Base-by-base conservation (phyloP, 805 yeast genomes). In the Metschnikowia lochheadii region DNA sequence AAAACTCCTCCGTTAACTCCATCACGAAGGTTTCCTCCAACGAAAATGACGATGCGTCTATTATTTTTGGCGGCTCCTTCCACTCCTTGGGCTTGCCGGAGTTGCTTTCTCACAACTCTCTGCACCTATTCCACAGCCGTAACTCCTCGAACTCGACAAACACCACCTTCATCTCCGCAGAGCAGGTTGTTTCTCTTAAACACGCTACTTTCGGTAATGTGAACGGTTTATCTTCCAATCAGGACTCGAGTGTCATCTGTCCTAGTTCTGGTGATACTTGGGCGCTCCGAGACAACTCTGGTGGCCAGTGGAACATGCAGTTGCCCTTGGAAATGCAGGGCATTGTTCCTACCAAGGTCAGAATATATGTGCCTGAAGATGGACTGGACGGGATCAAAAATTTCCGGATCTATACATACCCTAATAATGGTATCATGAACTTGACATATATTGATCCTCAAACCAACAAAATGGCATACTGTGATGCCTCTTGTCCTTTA, bases 401-500 rank as follows among this genome's bases (percentile, higher is more conserved):
- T 6, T 94, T 91, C 64, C 78, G 97, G 60, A 71, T 94, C 6
- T 70, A 85, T 37, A 83, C 96, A 0, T 69, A 78, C 48, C 97
- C 97, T 0, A 77, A 90, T 11, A 79, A 84, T 57, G 89, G 97
- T 56, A 92, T 92, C 54, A 87, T 94, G 96, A 94, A 94, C 64
- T 66, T 94, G 56, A 82, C 95, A 0, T 94, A 90, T 61, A 71
- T 87, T 20, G 92, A 92, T 62, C 96, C 96, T 2, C 53, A 63
- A 0, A 77, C 89, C 2, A 82, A 85, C 44, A 68, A 73, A n/a
- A 46, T 77, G 3, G 63, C 69, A 14, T 70, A 70, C 62, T 94
- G 99, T 73, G 96, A 90, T 65, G 95, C 96, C 0, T 85, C 81
- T 78, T 94, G 99, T 67, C 96, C 97, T 0, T 70, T 92, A 23